A percentile compares a stretch with the other conserved stretches of the same genome.
Conservation (phyloP, 2,329 filamentous ascomycete genomes). For the Monosporascus ibericus region DNA sequence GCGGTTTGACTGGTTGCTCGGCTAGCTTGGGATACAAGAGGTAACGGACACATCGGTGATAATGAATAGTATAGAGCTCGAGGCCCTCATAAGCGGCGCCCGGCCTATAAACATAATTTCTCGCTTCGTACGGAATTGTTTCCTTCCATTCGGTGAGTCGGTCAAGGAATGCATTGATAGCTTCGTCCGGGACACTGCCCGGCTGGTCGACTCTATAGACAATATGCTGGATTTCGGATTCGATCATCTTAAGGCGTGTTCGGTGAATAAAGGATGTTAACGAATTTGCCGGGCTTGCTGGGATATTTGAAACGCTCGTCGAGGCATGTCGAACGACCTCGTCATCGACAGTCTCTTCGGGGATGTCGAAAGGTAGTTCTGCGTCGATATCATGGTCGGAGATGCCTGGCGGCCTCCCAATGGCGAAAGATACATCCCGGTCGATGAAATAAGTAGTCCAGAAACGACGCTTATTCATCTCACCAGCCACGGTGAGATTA, state of each 20-base stretch:
- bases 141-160: slow-evolving; percentile 21
- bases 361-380: slow-evolving; percentile 22
- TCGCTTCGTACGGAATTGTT: slow-evolving; percentile 19
- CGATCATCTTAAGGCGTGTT: slow-evolving; percentile 21
- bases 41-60: slow-evolving; percentile 22
- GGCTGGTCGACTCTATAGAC: slow-evolving; percentile 22
- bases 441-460: slow-evolving; percentile 26
- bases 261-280: slow-evolving; percentile 25
- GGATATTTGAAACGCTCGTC: slow-evolving; percentile 11
- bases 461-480: slow-evolving; percentile 25
- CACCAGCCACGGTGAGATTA: slow-evolving; percentile 16
- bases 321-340: slow-evolving; percentile 19
- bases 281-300: slow-evolving; percentile 17
- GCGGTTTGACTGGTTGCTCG: slow-evolving; percentile 20
- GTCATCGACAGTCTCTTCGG: slow-evolving; percentile 18
- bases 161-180: slow-evolving; percentile 18
- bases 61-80: slow-evolving; percentile 25
- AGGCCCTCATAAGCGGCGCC: slow-evolving; percentile 21
- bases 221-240: slow-evolving; percentile 25
- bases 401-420: slow-evolving; percentile 21
- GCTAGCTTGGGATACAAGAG: slow-evolving; percentile 23
- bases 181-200: slow-evolving; percentile 16
- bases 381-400: slow-evolving; percentile 26
- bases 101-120: slow-evolving; percentile 18
- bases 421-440: slow-evolving; percentile 23